Evolutionary conservation across 805 yeast genomes (phyloP), one percentile per base, ranked within the genome.

Genomic region (Zygosaccharomyces pseudorouxii): DNA sequence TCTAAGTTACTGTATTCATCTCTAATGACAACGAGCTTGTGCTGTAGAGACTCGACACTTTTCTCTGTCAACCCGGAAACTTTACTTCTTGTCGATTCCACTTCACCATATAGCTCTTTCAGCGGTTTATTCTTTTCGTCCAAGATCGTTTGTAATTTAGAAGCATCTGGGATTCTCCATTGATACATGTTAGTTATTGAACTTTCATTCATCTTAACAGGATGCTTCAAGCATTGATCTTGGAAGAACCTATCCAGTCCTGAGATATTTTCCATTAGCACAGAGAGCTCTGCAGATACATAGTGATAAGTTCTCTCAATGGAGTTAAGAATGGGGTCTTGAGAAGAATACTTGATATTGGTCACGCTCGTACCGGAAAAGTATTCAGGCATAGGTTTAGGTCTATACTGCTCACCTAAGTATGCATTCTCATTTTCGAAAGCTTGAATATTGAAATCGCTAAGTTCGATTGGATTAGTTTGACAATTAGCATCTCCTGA

Each of bases 101-200:
- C 27, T 2, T 25, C 30, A 5, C 20, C 10, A 29, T 27, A 42
- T 1, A 36, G 38, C 6, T 35, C 42, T 9, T 10, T 9, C 10
- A 42, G 36, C 3, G 29, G 28, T 12, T 42, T 39, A 4, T 30
- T 38, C 4, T 46, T 37, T 7, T 38, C 41, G 6, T 19, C 12
- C 1, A 56, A 6, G 9, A 60, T 52, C 6, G 53, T 48, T 11
- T 36, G 27, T 5, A 68, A 37, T 4, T 42, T 45, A 0, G 27
- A 14, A 5, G 58, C 54, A 46, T 71, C 74, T 11, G 62, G 45
- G 18, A 72, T 47, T 55, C 74, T 68, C 77, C 77, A 72, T 8
- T 70, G 65, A 37, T 66, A 62, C 12, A 62, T 49, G 42, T 59
- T 52, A 12, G 57, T 54, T 1, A 70, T 30, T 0, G 72, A 58